These are phyloP conservation scores for Scleroderma citrinum DNA, from an alignment of 768 basidiomycete species.

Conservation along the genomic window DNA sequence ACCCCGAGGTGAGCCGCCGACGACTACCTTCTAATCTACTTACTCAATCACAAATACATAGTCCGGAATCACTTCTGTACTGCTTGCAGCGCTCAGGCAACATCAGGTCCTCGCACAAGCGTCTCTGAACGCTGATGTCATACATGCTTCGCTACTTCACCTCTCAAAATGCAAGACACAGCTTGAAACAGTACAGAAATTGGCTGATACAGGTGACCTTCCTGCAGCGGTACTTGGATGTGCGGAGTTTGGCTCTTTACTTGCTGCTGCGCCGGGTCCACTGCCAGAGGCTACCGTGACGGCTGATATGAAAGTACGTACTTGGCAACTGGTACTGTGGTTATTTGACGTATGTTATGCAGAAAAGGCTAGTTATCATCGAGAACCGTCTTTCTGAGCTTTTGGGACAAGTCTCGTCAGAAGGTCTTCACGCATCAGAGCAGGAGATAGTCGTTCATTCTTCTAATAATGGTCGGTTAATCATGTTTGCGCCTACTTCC, in stretches of 20 bases:
- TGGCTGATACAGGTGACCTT: slow-evolving; percentile 54
- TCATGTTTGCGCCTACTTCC: slow-evolving; percentile 11
- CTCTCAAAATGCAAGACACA: slow-evolving; percentile 47
- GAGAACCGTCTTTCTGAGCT: slow-evolving; percentile 65
- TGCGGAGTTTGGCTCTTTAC: slow-evolving; percentile 34
- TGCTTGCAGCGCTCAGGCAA: slow-evolving; percentile 48
- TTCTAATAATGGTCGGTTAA: slow-evolving; percentile 43
- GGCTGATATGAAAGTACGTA: slow-evolving; percentile 51
- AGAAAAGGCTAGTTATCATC: slow-evolving; percentile 53
- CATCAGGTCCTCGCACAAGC: slow-evolving; percentile 64
- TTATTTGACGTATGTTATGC: slow-evolving; percentile 1
- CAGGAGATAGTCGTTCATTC: slow-evolving; percentile 45
- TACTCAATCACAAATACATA: slow-evolving; percentile 26
- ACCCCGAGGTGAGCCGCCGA: slow-evolving; percentile 48
- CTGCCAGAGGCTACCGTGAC: slow-evolving; percentile 48
- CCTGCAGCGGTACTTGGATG: slow-evolving; percentile 54
- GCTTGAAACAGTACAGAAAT: slow-evolving; percentile 37
- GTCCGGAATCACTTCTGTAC: slow-evolving; percentile 62
- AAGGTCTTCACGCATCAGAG: slow-evolving; percentile 48
- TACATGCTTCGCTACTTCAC: slow-evolving; percentile 47
- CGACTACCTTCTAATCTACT: not conserved
- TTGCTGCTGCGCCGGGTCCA: slow-evolving; percentile 45
- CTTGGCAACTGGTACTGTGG: not conserved
- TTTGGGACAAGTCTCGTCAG: slow-evolving; percentile 59
- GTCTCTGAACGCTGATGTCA: slow-evolving; percentile 47